Evolutionary conservation across 1,139 yeast genomes (phyloP).

Genomic region (Taphrina wiesneri): DNA sequence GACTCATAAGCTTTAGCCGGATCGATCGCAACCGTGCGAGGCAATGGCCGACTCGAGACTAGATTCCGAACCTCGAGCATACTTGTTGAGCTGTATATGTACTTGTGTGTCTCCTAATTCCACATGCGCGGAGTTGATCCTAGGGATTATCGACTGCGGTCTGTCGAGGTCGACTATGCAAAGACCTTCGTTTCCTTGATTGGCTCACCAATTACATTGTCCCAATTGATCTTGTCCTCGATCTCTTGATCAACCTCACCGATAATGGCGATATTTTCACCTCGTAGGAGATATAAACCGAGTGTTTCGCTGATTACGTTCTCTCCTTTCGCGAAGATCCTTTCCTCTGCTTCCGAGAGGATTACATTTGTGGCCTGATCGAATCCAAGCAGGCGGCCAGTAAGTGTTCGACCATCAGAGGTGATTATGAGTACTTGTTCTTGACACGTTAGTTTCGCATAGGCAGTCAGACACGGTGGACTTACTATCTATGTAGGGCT

Average conservation of each 20-base stretch:
- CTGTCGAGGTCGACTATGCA: background rate
- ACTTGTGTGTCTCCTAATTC: too few relatives aligned
- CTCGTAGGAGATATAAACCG: constrained; percentile 35
- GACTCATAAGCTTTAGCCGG: too few relatives aligned
- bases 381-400: constrained; percentile 30
- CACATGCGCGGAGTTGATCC: too few relatives aligned
- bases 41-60: too few relatives aligned
- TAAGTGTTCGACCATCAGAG: constrained; percentile 34
- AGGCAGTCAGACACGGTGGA: background rate
- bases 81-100: too few relatives aligned
- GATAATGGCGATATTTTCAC: constrained; percentile 35
- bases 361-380: constrained; percentile 37
- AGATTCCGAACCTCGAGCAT: too few relatives aligned
- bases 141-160: background rate
- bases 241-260: constrained; percentile 32
- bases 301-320: constrained; percentile 24
- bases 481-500: constrained; percentile 17
- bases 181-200: constrained; percentile 32
- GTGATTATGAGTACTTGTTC: constrained; percentile 35
- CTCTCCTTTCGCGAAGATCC: constrained; percentile 33
- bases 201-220: constrained; percentile 34
- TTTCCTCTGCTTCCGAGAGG: constrained; percentile 34
- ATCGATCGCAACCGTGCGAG: too few relatives aligned
- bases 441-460: background rate
- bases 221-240: constrained; percentile 35